Evolutionary conservation across 495 filamentous ascomycete species (phyloP).

Genomic region (Penicillium cataractarum): DNA sequence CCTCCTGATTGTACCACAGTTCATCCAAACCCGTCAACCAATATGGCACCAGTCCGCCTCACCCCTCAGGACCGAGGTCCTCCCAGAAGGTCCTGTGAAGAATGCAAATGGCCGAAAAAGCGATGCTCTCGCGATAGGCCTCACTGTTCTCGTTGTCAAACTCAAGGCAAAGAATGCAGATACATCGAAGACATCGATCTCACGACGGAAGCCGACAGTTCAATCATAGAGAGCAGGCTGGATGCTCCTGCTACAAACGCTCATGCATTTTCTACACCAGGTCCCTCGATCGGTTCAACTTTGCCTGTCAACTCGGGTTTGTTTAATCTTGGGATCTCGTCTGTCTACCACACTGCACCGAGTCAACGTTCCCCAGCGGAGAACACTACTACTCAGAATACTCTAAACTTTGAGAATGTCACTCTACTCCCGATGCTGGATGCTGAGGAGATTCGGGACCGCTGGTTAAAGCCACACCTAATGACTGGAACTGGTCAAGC

Average conservation of each 20-base stretch:
- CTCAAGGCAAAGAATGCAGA: slow-evolving; percentile 31
- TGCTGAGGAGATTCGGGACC: slow-evolving; percentile 41
- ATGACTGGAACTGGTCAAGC: slow-evolving; percentile 37
- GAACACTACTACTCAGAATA: background rate
- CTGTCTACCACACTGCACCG: background rate
- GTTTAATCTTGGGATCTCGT: background rate
- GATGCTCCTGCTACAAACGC: background rate
- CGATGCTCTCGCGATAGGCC: slow-evolving; percentile 42
- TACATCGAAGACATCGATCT: slow-evolving; percentile 29
- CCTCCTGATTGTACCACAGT: no score
- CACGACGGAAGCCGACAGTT: background rate
- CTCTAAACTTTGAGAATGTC: slow-evolving; percentile 14
- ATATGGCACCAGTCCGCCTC: background rate
- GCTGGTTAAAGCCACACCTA: slow-evolving; percentile 42
- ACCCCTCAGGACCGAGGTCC: background rate
- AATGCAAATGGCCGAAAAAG: slow-evolving; percentile 42
- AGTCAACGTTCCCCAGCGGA: background rate
- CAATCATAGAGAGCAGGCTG: background rate
- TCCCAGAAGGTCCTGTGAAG: slow-evolving; percentile 42
- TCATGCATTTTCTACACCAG: background rate
- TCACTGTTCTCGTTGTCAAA: slow-evolving; percentile 41
- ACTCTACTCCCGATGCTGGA: slow-evolving; percentile 37
- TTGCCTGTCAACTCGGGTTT: background rate
- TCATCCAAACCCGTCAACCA: no score
- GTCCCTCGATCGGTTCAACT: background rate